A percentile compares a stretch with the other conserved stretches of the same genome.
phyloP scores from a whole-genome alignment of 257 asterid species.

The Scutellaria minor region DNA sequence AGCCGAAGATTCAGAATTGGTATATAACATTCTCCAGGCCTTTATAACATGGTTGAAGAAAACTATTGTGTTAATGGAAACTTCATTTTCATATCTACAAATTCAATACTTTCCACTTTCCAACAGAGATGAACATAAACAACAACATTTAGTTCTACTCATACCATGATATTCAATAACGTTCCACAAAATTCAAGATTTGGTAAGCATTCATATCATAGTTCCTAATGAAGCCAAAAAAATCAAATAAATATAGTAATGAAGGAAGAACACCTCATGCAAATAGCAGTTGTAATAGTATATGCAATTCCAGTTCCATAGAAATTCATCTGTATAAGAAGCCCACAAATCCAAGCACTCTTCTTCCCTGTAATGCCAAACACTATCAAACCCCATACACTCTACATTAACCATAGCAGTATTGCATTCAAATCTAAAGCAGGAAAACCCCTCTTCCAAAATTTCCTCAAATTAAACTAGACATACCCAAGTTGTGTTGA shows the following conservation, averaged over 20 bases:
- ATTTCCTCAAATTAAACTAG: too few relatives aligned
- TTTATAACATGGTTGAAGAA: conserved; percentile 8
- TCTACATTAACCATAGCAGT: too few relatives aligned
- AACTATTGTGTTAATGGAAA: neutral
- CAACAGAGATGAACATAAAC: conserved; percentile 10
- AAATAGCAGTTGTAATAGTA: conserved; percentile 72
- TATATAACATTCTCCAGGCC: neutral
- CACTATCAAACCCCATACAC: neutral
- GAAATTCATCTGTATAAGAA: conserved; percentile 60
- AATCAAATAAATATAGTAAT: neutral
- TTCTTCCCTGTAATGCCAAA: conserved; percentile 58
- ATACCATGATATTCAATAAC: neutral
- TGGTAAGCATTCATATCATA: neutral
- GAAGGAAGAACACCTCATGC: conserved; percentile 58
- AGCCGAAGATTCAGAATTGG: neutral
- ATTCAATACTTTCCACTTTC: neutral
- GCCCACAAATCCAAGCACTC: conserved; percentile 66
- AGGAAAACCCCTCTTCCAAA: too few relatives aligned
- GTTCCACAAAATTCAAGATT: neutral
- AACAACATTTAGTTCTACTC: neutral
- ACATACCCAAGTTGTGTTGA: conserved; percentile 61
- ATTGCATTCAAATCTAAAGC: neutral
- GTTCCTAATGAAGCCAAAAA: neutral
- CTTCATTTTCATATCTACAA: neutral
- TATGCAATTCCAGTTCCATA: conserved; percentile 75